phyloP scores from a whole-genome alignment of 1,139 yeast genomes.

The Kurtzmaniella quercitrusa region DNA sequence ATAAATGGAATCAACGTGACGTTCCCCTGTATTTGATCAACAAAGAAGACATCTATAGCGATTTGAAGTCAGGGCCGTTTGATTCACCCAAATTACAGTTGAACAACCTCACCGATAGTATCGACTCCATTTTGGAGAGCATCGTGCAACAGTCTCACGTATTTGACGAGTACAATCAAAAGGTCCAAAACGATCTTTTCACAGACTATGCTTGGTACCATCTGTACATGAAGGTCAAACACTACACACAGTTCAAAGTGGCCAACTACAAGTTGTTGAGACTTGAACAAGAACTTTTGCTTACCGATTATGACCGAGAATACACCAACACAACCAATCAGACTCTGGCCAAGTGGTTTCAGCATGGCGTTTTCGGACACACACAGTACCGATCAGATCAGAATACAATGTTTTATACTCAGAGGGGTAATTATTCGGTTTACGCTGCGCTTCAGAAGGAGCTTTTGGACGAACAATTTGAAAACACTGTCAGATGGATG shows the following conservation, averaged over 20 bases:
- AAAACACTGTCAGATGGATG: constrained; percentile 24
- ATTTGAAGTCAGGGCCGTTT: constrained; percentile 10
- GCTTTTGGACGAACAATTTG: constrained; percentile 20
- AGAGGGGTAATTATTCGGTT: constrained; percentile 14
- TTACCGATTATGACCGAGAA: constrained; percentile 20
- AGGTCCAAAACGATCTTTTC: constrained; percentile 44
- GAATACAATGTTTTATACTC: constrained; percentile 7
- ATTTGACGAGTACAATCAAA: constrained; percentile 33
- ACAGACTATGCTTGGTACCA: constrained; percentile 73
- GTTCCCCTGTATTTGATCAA: constrained; percentile 20
- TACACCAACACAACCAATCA: constrained; percentile 9
- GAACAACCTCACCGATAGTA: background rate
- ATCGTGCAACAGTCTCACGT: constrained; percentile 14
- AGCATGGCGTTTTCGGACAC: constrained; percentile 23
- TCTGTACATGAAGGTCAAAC: constrained; percentile 49
- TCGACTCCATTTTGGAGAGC: constrained; percentile 10
- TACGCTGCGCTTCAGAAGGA: constrained; percentile 24
- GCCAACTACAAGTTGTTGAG: constrained; percentile 51
- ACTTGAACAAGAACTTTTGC: constrained; percentile 36
- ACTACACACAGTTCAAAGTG: constrained; percentile 54
- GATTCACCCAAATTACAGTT: constrained; percentile 2
- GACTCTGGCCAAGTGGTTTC: constrained; percentile 12
- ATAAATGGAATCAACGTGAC: constrained; percentile 18
- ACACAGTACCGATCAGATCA: constrained; percentile 12
- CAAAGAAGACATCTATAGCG: constrained; percentile 19